Base-by-base conservation (phyloP, 306 rosid species). In the Vigna angularis region DNA sequence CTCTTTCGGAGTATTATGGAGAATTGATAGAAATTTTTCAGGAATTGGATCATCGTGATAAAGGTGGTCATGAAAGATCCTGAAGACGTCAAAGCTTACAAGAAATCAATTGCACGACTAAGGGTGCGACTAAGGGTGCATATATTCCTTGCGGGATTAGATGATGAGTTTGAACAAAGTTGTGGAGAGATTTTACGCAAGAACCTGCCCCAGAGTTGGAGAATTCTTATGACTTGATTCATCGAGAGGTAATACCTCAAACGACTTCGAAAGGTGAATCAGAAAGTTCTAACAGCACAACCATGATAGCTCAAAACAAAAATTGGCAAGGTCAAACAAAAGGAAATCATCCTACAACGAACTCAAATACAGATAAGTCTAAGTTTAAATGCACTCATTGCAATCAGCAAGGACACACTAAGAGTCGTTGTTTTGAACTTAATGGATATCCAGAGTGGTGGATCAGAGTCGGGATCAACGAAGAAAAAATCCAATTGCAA, bases 331-430 rank as follows among this genome's bases (percentile, higher is more conserved):
- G 32, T 55, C 32, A 55, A 20, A 0, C 30, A 55, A 55, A 55
- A 55, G 30, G 62, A 55, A 55, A 55, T 6, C 38, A 28, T 9
- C 3, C n/a, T 10, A 49, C n/a, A 70, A 36, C 17, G 1, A 68
- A 51, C 2, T 49, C 42, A 30, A 30, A 0, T 45, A 45, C 0
- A 45, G 4, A 45, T 45, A 45, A 45, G 50, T 0, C 49, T 44
- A 45, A 12, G 8, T 17, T 26, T 9, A 51, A 51, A 13, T 70
- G 75, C 7, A 70, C 75, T n/a, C 75, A 70, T 7, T 50, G 18
- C 22, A 13, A 70, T 1, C 49, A 51, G 5, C 7, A 13, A 1
- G 18, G 75, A 4, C 75, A 50, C 48, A 50, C 48, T 9, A 30
- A 20, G 20, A 20, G 20, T 32, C 26, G 8, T n/a, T 64, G 8